A percentile compares a stretch with the other conserved stretches of the same genome.
Conservation (phyloP, 495 filamentous ascomycete species). For the Neurospora discreta region DNA sequence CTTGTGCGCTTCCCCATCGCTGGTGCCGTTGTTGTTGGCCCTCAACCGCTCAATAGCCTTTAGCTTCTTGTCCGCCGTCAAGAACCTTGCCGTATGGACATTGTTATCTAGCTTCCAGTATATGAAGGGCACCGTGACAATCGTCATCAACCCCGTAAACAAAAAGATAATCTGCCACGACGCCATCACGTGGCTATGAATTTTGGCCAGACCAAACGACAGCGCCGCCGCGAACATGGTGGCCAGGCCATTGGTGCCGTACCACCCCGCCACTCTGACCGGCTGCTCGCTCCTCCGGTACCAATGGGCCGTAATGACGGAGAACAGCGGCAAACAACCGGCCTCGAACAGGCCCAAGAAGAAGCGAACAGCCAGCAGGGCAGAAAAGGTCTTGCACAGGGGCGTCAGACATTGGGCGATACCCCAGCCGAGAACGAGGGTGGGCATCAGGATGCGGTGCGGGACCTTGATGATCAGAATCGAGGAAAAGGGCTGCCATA, state of each 20-base stretch:
- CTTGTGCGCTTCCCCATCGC: constrained; percentile 10
- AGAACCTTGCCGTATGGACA: constrained; percentile 40
- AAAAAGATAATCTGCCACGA: constrained; percentile 61
- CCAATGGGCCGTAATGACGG: constrained; percentile 47
- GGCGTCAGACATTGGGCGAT: constrained; percentile 48
- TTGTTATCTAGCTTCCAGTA: constrained; percentile 42
- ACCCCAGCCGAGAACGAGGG: constrained; percentile 48
- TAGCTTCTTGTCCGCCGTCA: constrained; percentile 36
- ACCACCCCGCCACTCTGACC: constrained; percentile 54
- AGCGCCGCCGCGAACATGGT: constrained; percentile 52
- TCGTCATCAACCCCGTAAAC: constrained; percentile 45
- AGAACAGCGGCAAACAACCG: constrained; percentile 49
- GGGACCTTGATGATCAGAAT: constrained; percentile 55
- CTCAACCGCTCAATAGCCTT: constrained; percentile 34
- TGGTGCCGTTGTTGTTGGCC: constrained; percentile 47
- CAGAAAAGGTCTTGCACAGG: constrained; percentile 36
- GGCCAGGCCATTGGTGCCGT: constrained; percentile 49
- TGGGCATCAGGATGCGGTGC: constrained; percentile 52
- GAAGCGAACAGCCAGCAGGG: constrained; percentile 44
- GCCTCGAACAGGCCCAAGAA: constrained; percentile 55
- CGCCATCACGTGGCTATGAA: constrained; percentile 37
- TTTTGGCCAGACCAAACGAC: constrained; percentile 50
- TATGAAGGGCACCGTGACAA: constrained; percentile 39
- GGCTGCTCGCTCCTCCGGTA: constrained; percentile 54
- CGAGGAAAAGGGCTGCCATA: constrained; percentile 56